A percentile compares a stretch with the other conserved stretches of the same genome.
Evolutionary conservation across 1,284 basidiomycete genomes (phyloP).

Genomic region (Spongispora temasekensis): DNA sequence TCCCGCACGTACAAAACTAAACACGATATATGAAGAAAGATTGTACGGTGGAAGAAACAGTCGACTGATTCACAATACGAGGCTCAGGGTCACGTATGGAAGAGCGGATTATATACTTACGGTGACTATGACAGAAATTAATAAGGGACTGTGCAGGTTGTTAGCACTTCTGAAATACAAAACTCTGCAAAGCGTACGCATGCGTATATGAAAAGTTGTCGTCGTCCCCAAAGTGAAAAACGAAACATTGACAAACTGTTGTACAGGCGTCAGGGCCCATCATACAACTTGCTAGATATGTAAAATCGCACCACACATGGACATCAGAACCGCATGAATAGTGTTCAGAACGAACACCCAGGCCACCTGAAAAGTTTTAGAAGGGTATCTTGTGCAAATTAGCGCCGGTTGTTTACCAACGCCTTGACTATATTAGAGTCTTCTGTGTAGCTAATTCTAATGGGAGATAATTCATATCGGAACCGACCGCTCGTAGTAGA

Average conservation of each 20-base stretch:
- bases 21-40: constrained; percentile 31
- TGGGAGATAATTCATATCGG: constrained; percentile 2
- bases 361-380: constrained; percentile 19
- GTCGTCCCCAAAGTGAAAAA: constrained; percentile 25
- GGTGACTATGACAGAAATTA: constrained; percentile 26
- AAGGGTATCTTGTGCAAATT: background rate
- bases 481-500: constrained; percentile 31
- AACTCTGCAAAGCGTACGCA: constrained; percentile 13
- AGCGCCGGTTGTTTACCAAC: constrained; percentile 12
- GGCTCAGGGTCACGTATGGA: constrained; percentile 4
- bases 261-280: constrained; percentile 6
- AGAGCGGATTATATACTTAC: constrained; percentile 15
- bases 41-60: constrained; percentile 23
- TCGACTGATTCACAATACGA: constrained; percentile 20
- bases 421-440: constrained; percentile 14
- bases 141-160: constrained; percentile 16
- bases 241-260: constrained; percentile 26
- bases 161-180: constrained; percentile 4
- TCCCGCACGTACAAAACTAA: constrained; percentile 24
- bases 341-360: constrained; percentile 25
- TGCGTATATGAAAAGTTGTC: constrained; percentile 20
- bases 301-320: constrained; percentile 16
- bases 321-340: constrained; percentile 21
- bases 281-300: background rate
- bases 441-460: constrained; percentile 13